Base-by-base conservation (phyloP, 2,329 filamentous ascomycete genomes). In the Chaetomium sp. region DNA sequence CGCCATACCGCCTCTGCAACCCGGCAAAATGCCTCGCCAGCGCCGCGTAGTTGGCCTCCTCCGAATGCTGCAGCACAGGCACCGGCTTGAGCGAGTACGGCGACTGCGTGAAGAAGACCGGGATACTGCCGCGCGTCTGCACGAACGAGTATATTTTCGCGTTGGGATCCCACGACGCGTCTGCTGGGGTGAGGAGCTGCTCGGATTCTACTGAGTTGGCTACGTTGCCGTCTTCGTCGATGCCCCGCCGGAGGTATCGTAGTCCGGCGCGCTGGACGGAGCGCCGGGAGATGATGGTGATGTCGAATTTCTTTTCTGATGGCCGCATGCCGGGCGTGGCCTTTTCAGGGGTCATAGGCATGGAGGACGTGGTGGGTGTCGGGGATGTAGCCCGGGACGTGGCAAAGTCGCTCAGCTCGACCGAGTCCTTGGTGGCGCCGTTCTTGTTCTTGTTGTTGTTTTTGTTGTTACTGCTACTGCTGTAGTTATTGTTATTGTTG, bases 191-290 rank as follows among this genome's bases (percentile, higher is more conserved):
- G 2, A 99, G 77, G 8, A 99, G 87, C 70, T 99, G 94, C 68
- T 99, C 94, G 0, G 92, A 96, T 73, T 99, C 94, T 19, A 97
- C 92, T 34, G 79, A 85, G 66, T 99, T 99, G 14, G 94, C 94
- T 4, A 88, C 85, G 64, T 88, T 85, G 0, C 94, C 94, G 56
- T 91, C 84, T 56, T 97, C 91, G 63, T 99, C 91, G 27, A 96
- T 82, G 6, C 94, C 94, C 33, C 94, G 85, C 8, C 94, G 86
- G 3, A 96, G 77, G 71, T 99, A 99, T 53, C 94, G 84, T 34
- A 97, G 74, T 2, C 94, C 94, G 19, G 92, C 91, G 43, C 94
- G 82, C 65, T 92, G 88, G 27, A 87, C 82, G 1, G 91, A 96
- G 35, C 94, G 81, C 52, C 94, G 82, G n/a, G 92, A 97, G 51